phyloP scores from a whole-genome alignment of 2,329 filamentous ascomycete genomes.

The Colletotrichum spaethianum region DNA sequence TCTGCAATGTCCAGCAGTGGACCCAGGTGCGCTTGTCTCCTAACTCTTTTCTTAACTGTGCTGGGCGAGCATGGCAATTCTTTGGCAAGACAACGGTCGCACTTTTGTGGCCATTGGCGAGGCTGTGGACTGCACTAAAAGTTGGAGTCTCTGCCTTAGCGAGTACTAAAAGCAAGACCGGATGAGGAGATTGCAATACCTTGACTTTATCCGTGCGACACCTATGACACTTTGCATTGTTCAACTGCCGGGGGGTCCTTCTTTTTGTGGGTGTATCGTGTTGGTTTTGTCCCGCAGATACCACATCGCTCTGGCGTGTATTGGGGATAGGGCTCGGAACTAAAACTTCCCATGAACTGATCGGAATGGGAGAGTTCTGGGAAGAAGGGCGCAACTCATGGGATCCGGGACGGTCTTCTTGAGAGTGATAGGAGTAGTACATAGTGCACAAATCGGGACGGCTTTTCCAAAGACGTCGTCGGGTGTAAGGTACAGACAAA shows the following conservation, averaged over 20 bases:
- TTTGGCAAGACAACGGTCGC: background rate
- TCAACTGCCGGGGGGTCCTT: background rate
- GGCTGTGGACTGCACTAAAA: conserved; percentile 10
- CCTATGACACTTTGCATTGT: background rate
- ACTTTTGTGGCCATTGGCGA: background rate
- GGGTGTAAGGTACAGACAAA: background rate
- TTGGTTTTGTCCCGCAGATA: background rate
- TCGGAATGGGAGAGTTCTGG: background rate
- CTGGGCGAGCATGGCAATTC: background rate
- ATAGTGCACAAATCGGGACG: background rate
- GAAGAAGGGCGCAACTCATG: background rate
- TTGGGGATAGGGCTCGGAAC: background rate
- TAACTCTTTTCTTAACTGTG: background rate
- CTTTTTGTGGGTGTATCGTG: background rate
- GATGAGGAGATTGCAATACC: background rate
- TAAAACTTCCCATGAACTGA: no score
- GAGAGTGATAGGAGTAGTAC: background rate
- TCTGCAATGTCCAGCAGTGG: background rate
- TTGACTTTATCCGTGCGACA: conserved; percentile 14
- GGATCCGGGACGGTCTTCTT: no score
- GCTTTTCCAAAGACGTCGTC: rapidly evolving
- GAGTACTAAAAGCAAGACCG: background rate
- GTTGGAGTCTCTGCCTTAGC: background rate
- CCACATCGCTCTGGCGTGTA: background rate
- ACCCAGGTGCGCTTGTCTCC: background rate